phyloP scores from a whole-genome alignment of 495 filamentous ascomycete genomes.

The Rhizodiscina lignyota region DNA sequence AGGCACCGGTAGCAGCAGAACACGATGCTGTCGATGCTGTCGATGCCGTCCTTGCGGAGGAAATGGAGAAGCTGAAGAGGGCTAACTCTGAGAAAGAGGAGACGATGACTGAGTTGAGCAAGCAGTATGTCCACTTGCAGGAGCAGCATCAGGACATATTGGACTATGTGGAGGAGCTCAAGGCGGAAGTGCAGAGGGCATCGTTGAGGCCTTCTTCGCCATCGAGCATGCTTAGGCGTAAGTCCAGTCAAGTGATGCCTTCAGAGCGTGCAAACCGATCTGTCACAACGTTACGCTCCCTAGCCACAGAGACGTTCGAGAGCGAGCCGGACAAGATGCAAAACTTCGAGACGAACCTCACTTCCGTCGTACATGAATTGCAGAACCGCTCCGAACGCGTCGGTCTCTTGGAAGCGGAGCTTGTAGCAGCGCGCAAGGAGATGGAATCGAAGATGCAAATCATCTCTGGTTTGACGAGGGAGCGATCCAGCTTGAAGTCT shows the following conservation, averaged over 20 bases:
- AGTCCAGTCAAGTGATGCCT: slow-evolving; percentile 80
- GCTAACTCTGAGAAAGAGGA: slow-evolving; percentile 62
- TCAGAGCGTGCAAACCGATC: slow-evolving; percentile 86
- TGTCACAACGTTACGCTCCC: slow-evolving; percentile 73
- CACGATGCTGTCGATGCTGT: slow-evolving; percentile 16
- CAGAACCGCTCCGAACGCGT: slow-evolving; percentile 75
- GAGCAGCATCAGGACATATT: slow-evolving; percentile 66
- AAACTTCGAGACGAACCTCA: slow-evolving; percentile 83
- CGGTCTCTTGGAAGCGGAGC: slow-evolving; percentile 73
- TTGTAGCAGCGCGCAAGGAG: slow-evolving; percentile 71
- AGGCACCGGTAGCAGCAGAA: slow-evolving; percentile 9
- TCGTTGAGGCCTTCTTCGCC: slow-evolving; percentile 45
- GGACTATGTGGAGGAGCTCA: slow-evolving; percentile 74
- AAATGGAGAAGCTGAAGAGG: slow-evolving; percentile 53
- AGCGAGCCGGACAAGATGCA: slow-evolving; percentile 68
- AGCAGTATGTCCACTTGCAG: slow-evolving; percentile 69
- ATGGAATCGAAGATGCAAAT: slow-evolving; percentile 93
- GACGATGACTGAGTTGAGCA: slow-evolving; percentile 48
- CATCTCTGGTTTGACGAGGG: slow-evolving; percentile 83
- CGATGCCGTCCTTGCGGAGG: slow-evolving; percentile 22
- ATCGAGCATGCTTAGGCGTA: slow-evolving; percentile 69
- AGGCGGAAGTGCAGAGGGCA: slow-evolving; percentile 64
- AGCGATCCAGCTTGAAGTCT: slow-evolving; percentile 71
- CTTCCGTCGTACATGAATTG: slow-evolving; percentile 84
- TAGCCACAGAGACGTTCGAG: slow-evolving; percentile 75